A percentile compares a stretch with the other conserved stretches of the same genome.
phyloP scores from a whole-genome alignment of 257 asterid genomes.

The Parsonsia alboflavescens region DNA sequence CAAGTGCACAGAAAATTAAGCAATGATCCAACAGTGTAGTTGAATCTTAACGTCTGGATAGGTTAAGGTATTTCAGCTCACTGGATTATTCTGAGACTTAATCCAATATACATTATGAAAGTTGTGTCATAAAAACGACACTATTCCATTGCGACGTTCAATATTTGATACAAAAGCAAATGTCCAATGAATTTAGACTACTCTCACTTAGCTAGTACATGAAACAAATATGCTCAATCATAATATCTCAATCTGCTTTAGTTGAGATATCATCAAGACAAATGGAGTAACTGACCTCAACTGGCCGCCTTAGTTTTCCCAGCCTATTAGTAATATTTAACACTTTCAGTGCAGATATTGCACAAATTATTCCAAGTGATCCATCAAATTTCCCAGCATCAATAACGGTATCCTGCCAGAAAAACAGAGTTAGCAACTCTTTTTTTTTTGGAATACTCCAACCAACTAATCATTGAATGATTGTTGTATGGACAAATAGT shows the following conservation, averaged over 20 bases:
- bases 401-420: constrained; percentile 82
- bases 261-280: constrained; percentile 2
- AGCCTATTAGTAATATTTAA: constrained; percentile 55
- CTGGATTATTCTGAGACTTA: background rate
- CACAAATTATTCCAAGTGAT: constrained; percentile 71
- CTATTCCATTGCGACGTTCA: background rate
- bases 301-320: constrained; percentile 61
- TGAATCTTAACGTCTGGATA: too few species aligned
- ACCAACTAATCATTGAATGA: constrained; percentile 2
- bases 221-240: background rate
- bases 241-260: background rate
- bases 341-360: constrained; percentile 81
- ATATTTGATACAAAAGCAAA: background rate
- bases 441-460: background rate
- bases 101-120: background rate
- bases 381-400: constrained; percentile 97
- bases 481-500: constrained; percentile 13
- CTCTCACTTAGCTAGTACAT: background rate
- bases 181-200: background rate
- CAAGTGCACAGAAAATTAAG: background rate
- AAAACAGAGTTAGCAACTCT: constrained; percentile 1
- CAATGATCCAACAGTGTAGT: too few species aligned
- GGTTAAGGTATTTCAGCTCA: background rate
- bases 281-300: constrained; percentile 59
- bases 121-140: background rate